Conservation (phyloP, 2,329 filamentous ascomycete species). For the Aspergillus fijiensis region DNA sequence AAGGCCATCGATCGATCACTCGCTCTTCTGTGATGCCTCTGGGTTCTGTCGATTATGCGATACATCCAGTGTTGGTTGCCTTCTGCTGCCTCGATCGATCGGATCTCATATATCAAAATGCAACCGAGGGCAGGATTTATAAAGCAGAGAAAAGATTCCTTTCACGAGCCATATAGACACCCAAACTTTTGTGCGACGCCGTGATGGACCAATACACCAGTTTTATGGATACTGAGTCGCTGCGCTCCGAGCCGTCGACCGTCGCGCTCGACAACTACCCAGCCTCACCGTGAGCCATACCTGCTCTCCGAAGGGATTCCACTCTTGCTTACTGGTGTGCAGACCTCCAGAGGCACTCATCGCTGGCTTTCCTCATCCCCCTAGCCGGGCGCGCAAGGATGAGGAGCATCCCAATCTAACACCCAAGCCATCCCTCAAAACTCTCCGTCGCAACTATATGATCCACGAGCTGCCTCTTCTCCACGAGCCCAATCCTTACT, state of each 20-base stretch:
- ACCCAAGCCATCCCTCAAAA: conserved; percentile 26
- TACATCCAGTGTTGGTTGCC: not conserved
- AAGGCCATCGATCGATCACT: conserved; percentile 13
- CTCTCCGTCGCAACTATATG: conserved; percentile 27
- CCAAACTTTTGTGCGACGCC: not conserved
- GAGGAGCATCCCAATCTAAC: conserved; percentile 18
- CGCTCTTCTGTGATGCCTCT: not conserved
- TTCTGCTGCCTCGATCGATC: conserved; percentile 10
- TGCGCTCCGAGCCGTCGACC: conserved; percentile 13
- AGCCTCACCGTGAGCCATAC: not conserved
- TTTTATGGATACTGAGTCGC: conserved; percentile 8
- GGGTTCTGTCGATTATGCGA: conserved; percentile 6
- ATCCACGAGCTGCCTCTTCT: conserved; percentile 30
- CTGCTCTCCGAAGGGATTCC: not conserved
- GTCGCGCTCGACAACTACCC: conserved; percentile 9
- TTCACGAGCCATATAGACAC: not conserved
- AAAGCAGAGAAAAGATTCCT: not conserved
- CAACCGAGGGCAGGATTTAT: not conserved
- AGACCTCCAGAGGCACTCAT: conserved; percentile 14
- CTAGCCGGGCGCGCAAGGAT: conserved; percentile 16
- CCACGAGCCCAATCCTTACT: conserved; percentile 28
- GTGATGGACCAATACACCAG: conserved; percentile 7
- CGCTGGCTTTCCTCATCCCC: conserved; percentile 26
- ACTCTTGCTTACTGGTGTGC: not conserved
- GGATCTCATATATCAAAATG: conserved; percentile 2